Evolutionary conservation across 2,329 filamentous ascomycete genomes (phyloP), one percentile per base, ranked within the genome.

Genomic region (Shiraia sp.): DNA sequence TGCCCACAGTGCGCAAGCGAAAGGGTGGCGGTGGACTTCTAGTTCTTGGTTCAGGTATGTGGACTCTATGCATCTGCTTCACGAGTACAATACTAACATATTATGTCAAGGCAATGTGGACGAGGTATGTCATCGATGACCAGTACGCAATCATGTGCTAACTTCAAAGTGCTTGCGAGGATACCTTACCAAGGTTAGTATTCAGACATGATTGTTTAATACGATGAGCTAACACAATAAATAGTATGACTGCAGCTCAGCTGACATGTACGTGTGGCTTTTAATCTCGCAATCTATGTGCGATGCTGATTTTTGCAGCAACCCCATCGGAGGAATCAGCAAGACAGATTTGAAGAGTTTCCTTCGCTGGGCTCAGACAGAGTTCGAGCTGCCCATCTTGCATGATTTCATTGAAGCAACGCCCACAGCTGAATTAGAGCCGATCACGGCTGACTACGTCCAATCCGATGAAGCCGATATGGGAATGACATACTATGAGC

Each of bases 331-430:
- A 16, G 69, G 68, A 9, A 80, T 83, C 42, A 77, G 73, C 42
- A 90, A 89, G 65, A 81, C 75, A 2, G 87, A 90, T 54, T 72
- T 89, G 1, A 88, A 87, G 64, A 70, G 77, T 8, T 90, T 91
- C 69, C 86, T 90, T 45, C 72, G 70, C n/a, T 90, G 81, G 76
- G 62, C 65, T 0, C 30, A 46, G 1, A 49, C 30, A 0, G 49
- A 76, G 25, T 89, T 87, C 57, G 65, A 78, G 4, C 68, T 91
- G 1, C 83, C 84, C 0, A 80, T 86, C 38, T 76, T 90, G 1
- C 66, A 80, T 8, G 76, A 81, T 8, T 91, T 90, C 70, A 66
- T 90, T 37, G 54, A 61, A 14, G 67, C 73, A 5, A 70, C 71
- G 0, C 74, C 73, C 3, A 77, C 74, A 0, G 73, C 73, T 9